These are phyloP conservation scores for Hanseniaspora sp. DNA, from an alignment of 1,139 yeast genomes.

Conservation along the genomic window DNA sequence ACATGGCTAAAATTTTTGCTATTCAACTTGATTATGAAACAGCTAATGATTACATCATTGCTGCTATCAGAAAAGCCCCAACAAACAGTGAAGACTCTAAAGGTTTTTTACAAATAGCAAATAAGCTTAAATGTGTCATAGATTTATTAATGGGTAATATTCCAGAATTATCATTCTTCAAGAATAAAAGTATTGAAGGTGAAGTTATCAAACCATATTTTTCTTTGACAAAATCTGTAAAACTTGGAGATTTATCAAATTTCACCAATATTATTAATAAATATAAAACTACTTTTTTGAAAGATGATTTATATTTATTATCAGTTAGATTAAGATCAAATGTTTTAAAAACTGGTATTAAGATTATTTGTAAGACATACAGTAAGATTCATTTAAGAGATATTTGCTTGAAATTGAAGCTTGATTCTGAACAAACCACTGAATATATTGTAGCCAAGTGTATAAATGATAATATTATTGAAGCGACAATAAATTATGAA, in stretches of 20 bases:
- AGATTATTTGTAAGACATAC: constrained; percentile 85
- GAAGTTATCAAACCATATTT: constrained; percentile 67
- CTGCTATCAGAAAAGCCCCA: constrained; percentile 95
- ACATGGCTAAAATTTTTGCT: constrained; percentile 78
- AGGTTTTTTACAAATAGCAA: constrained; percentile 84
- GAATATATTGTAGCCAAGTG: constrained; percentile 96
- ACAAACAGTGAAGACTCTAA: constrained; percentile 63
- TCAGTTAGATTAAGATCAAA: constrained; percentile 88
- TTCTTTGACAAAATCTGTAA: constrained; percentile 81
- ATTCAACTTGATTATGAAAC: constrained; percentile 86
- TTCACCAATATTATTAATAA: constrained; percentile 65
- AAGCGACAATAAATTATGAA: constrained; percentile 85
- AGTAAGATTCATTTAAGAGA: constrained; percentile 86
- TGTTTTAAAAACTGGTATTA: constrained; percentile 93
- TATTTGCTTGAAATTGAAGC: constrained; percentile 75
- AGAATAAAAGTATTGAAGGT: constrained; percentile 44
- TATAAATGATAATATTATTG: constrained; percentile 94
- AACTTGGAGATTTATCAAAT: constrained; percentile 75
- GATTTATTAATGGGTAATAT: constrained; percentile 94
- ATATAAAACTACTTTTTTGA: constrained; percentile 51
- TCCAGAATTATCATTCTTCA: constrained; percentile 81
- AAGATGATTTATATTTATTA: constrained; percentile 74
- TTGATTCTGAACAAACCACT: constrained; percentile 90
- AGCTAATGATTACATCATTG: constrained; percentile 80
- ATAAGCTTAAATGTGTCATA: constrained; percentile 76